Evolutionary conservation across 2,329 filamentous ascomycete genomes (phyloP).

Genomic region (Aspergillus viridinutans): DNA sequence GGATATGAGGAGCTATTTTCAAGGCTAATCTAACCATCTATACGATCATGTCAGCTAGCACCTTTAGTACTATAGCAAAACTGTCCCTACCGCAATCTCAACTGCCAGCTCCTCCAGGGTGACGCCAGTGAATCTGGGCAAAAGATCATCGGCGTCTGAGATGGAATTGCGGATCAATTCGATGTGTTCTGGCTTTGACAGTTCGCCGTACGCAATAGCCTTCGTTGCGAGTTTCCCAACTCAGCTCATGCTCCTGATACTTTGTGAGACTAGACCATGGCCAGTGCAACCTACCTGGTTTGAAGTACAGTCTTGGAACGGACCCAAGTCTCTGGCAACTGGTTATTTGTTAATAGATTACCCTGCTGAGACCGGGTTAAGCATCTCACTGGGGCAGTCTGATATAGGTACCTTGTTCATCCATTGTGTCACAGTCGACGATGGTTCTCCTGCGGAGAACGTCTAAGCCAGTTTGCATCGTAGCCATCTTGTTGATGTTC

Average conservation of each 20-base stretch:
- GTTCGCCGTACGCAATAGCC: slow-evolving; percentile 50
- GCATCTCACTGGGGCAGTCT: background rate
- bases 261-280: background rate
- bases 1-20: slow-evolving; percentile 48
- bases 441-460: slow-evolving; percentile 42
- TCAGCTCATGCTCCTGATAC: background rate
- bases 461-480: slow-evolving; percentile 32
- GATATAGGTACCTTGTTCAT: slow-evolving; percentile 40
- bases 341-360: background rate
- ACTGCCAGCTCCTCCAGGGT: slow-evolving; percentile 49
- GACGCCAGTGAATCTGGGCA: slow-evolving; percentile 35
- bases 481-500: slow-evolving; percentile 16
- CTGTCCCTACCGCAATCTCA: slow-evolving; percentile 49
- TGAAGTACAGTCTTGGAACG: slow-evolving; percentile 52
- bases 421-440: slow-evolving; percentile 52
- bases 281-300: slow-evolving; percentile 43
- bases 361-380: background rate
- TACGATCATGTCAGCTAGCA: background rate
- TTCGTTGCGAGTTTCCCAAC: background rate
- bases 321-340: slow-evolving; percentile 46
- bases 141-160: slow-evolving; percentile 31
- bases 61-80: background rate
- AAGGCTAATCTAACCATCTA: slow-evolving; percentile 56
- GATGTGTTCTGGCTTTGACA: slow-evolving; percentile 40
- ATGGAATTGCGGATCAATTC: slow-evolving; percentile 17